Conservation (phyloP, 2,329 filamentous ascomycete genomes). For the Arachnomyces sp. region DNA sequence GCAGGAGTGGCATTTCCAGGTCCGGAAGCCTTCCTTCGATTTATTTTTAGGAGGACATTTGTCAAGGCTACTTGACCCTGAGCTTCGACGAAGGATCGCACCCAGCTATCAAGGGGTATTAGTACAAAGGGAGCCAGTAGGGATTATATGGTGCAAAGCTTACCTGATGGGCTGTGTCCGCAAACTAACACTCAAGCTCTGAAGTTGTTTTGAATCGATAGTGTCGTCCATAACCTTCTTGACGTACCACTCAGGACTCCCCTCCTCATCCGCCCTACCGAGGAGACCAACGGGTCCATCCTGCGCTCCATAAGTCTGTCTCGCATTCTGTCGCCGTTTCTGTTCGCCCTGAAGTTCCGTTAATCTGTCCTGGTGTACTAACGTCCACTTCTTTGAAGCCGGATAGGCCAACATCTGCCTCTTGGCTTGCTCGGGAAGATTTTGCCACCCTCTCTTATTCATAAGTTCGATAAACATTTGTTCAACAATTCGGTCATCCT, state of each 20-base stretch:
- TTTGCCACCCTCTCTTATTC: conserved; percentile 97
- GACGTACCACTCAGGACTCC: conserved; percentile 96
- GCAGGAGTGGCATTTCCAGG: conserved; percentile 55
- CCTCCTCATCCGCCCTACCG: conserved; percentile 82
- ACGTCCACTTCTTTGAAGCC: conserved; percentile 91
- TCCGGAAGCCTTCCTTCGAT: conserved; percentile 71
- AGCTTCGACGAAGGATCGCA: conserved; percentile 91
- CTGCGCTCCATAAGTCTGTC: conserved; percentile 61
- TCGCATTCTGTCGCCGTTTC: conserved; percentile 70
- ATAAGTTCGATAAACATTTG: conserved; percentile 88
- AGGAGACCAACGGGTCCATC: conserved; percentile 60
- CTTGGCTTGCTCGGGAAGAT: conserved; percentile 86
- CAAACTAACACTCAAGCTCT: conserved; percentile 87
- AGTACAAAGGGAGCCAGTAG: not conserved
- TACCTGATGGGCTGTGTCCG: conserved; percentile 84
- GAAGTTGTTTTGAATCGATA: conserved; percentile 83
- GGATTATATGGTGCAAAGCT: conserved; percentile 5
- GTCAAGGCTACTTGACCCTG: conserved; percentile 95
- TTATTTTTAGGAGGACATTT: conserved; percentile 88
- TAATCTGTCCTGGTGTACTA: conserved; percentile 90
- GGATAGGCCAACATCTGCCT: conserved; percentile 96
- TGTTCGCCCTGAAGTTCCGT: conserved; percentile 93
- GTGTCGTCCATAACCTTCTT: conserved; percentile 93
- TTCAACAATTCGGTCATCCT: conserved; percentile 68
- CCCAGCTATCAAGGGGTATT: conserved; percentile 57